Evolutionary conservation across 2,329 filamentous ascomycete genomes (phyloP), one percentile per base, ranked within the genome.

Genomic region (Paraphoma sp.): DNA sequence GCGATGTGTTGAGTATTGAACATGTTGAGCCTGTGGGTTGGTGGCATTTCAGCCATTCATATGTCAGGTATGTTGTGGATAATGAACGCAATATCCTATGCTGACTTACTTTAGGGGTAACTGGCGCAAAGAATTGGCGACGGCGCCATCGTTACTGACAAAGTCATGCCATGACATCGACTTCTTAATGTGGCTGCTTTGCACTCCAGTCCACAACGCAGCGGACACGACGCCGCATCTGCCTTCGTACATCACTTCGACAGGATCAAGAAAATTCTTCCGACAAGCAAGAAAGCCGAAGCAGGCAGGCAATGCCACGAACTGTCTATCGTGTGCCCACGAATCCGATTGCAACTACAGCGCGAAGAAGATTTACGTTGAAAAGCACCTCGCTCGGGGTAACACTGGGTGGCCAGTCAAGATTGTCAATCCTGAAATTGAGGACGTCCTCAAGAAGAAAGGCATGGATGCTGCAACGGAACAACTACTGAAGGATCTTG

Each of bases 161-260:
- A 99, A 98, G 78, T 96, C 92, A 56, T 98, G 95, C 67, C 95
- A 99, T 70, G 95, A 99, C 67, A 91, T 99, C 48, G 95, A 99
- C 72, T 87, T 98, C 54, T 79, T 98, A 4, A 81, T 98, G 14
- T 99, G 95, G 95, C 80, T 98, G 45, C 83, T 98, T 10, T 94
- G 89, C 71, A 92, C 91, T 0, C 91, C 92, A 0, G 76, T 84
- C 0, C 70, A 80, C 1, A 68, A 71, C 1, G 65, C 72, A 78
- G 60, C 64, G 23, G 68, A 69, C 29, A 60, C 74, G 6, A 75
- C 81, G 12, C 84, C 89, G 0, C 93, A 97, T 74, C 81, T 94
- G 0, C 94, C 94, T 0, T 83, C 86, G 6, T 86, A 83, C 1
- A 83, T 98, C n/a, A 85, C 87, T 1, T 97, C 93, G 0, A 84